Evolutionary conservation across 139 green algal genomes (phyloP), one percentile per base, ranked within the genome.

Genomic region (Chlorella vulgaris): DNA sequence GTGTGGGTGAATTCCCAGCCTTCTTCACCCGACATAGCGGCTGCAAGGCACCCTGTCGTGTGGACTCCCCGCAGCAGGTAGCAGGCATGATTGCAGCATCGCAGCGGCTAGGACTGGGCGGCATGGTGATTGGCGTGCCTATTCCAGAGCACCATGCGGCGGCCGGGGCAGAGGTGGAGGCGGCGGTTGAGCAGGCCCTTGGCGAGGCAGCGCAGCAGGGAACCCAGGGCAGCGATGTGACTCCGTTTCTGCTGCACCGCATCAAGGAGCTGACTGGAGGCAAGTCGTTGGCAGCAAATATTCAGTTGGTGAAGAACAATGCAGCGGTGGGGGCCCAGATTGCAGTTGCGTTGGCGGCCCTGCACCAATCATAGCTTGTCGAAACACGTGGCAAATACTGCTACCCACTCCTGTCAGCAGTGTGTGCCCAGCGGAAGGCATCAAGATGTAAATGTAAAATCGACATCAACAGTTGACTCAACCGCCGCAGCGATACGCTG

Each of bases 231-330:
- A 88, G 81, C 36, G 86, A 90, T 43, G 83, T 97, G n/a, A 99
- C 96, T 3, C 96, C 96, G 5, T 99, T 97, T 81, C 70, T 99
- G 47, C 86, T 99, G 82, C 85, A 96, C 61, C 85, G 92, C 7
- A 92, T 99, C 35, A 87, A 86, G 8, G 83, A 91, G 47, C 88
- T 97, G 10, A 98, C 96, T 0, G 88, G 60, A 18, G 84, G 84
- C 13, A 84, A 76, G 50, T 96, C 90, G 4, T 87, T 99, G n/a
- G 85, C 81, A 2, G 86, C 95, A n/a, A 99, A 99, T 86, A 96
- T 99, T 18, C 83, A 81, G 28, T 89, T 99, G 28, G 88, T 98
- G 3, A 96, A 97, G 84, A 96, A 99, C 92, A 99, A 99, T 79
- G 96, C 96, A 10, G 47, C 28, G 26, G 81, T 99, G 38, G 96